A percentile compares a stretch with the other conserved stretches of the same genome.
Evolutionary conservation across 768 basidiomycete species (phyloP).

Genomic region (Suillus subalutaceus): DNA sequence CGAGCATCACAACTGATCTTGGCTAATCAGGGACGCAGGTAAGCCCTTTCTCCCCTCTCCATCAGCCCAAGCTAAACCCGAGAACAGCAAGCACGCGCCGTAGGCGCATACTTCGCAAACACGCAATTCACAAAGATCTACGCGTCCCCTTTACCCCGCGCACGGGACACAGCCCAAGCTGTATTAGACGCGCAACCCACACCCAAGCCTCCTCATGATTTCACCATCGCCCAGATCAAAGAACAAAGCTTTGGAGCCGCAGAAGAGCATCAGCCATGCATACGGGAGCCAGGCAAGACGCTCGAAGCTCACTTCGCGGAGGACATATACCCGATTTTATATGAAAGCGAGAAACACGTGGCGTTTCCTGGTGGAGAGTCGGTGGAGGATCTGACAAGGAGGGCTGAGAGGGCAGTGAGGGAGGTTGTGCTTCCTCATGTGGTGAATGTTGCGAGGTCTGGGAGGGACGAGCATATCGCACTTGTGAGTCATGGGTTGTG

Average conservation of each 20-base stretch:
- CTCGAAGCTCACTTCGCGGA: conserved; percentile 51
- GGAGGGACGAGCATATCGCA: conserved; percentile 53
- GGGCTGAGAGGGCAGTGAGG: conserved; percentile 55
- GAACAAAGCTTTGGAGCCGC: conserved; percentile 74
- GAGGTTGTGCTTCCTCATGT: conserved; percentile 58
- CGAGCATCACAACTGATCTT: background rate
- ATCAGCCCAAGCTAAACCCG: background rate
- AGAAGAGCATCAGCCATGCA: conserved; percentile 58
- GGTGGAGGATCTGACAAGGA: conserved; percentile 56
- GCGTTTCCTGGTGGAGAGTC: conserved; percentile 75
- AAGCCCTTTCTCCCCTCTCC: background rate
- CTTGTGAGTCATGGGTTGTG: conserved; percentile 79
- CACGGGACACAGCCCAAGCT: conserved; percentile 61
- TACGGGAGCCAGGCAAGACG: conserved; percentile 29
- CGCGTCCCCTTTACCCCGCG: conserved; percentile 69
- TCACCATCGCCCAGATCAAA: conserved; percentile 45
- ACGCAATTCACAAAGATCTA: conserved; percentile 59
- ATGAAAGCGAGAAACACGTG: conserved; percentile 33
- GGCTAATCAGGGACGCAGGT: background rate
- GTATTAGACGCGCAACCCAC: conserved; percentile 51
- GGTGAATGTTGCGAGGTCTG: conserved; percentile 42
- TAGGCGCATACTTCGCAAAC: conserved; percentile 55
- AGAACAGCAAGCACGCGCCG: conserved; percentile 64
- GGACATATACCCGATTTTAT: conserved; percentile 55
- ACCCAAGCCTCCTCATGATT: conserved; percentile 48